Conservation (phyloP, 179 eudicot genomes). For the Silene coronaria region DNA sequence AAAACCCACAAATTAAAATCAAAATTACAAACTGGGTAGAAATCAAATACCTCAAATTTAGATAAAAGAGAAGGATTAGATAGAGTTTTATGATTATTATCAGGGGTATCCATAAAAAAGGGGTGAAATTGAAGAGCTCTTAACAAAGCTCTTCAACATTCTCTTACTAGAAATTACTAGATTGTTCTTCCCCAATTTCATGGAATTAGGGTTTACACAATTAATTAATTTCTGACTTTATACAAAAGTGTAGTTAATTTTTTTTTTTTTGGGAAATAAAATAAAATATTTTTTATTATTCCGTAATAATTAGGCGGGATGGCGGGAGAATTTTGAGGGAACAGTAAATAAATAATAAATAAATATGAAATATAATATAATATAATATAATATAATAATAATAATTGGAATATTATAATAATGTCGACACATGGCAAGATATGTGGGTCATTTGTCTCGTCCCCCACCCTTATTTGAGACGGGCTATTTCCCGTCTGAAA, state of each 20-base stretch:
- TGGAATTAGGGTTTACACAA: background rate
- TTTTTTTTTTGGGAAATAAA: background rate
- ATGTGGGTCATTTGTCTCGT: no score
- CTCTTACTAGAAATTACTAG: conserved; percentile 13
- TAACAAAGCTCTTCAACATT: conserved; percentile 29
- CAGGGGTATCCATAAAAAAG: conserved; percentile 30
- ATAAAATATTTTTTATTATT: background rate
- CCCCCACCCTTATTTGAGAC: no score
- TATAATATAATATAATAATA: background rate
- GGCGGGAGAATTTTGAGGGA: conserved; percentile 24
- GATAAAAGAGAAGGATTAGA: conserved; percentile 19
- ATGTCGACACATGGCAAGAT: no score
- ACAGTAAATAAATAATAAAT: background rate
- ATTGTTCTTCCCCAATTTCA: conserved; percentile 18
- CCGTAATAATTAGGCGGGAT: conserved; percentile 11
- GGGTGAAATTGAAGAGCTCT: conserved; percentile 13
- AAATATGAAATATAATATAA: no score
- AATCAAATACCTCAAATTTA: conserved; percentile 30
- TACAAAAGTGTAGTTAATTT: background rate
- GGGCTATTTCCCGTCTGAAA: no score
- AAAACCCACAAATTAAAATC: background rate
- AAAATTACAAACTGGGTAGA: background rate
- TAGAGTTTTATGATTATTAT: conserved; percentile 14
- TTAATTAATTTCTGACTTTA: background rate
- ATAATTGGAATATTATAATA: no score